Base-by-base conservation (phyloP, 2,329 filamentous ascomycete genomes). In the Fusarium sp. region DNA sequence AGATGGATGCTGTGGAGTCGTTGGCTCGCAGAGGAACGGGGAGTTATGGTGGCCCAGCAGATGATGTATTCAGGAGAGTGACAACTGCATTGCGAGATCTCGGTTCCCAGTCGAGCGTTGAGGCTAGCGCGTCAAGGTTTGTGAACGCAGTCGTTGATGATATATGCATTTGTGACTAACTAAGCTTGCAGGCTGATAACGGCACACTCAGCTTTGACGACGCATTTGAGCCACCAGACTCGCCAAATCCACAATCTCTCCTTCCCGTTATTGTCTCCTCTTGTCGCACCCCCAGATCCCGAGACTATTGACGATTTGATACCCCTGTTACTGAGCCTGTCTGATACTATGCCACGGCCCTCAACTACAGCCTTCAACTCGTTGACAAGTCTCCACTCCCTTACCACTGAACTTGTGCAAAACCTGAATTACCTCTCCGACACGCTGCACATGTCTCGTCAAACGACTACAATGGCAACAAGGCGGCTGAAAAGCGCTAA, bases 401-500 rank as follows among this genome's bases (percentile, higher is more conserved):
- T 92, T 67, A 94, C 92, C 0, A 83, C 87, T 28, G 91, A 94
- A 65, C 82, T 95, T 30, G 88, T 95, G 10, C 88, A 93, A 74
- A 92, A 93, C 8, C 86, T 99, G 46, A 93, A 93, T 72, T 91
- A 93, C 70, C 84, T 99, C 6, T 93, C 92, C 8, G 96, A 99
- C 77, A 94, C 93, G 5, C 84, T 99, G 34, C 95, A 98, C 79
- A 97, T 98, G 91, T 94, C 92, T 33, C 90, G 93, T 13, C 95
- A 98, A 79, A 92, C 92, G 2, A 96, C 93, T 0, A 91, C 89
- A 4, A 91, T 91, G 11, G 96, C 95, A 3, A 90, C 91, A 4
- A 85, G 96, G 57, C 88, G 93, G 44, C 82, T 99, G 52, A 91
- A 91, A 71, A 92, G 89, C 36, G 94, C 93, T 8, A 92, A 91